These are phyloP conservation scores for Schwanniomyces yamadae DNA, from an alignment of 805 yeast genomes.

Conservation along the genomic window DNA sequence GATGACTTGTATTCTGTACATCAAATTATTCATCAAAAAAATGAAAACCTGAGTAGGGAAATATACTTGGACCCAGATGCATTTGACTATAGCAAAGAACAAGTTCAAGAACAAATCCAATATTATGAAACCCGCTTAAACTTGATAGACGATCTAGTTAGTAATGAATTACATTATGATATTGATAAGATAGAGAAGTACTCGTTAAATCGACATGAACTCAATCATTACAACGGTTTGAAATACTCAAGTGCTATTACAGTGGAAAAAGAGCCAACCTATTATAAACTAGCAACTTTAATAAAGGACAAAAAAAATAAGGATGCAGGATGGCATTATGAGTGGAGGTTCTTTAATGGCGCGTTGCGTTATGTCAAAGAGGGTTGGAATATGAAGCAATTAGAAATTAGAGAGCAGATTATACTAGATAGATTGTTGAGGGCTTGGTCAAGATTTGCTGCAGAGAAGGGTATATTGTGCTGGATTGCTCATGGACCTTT, in stretches of 20 bases:
- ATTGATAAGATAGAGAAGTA: slow-evolving; percentile 9
- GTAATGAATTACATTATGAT: slow-evolving; percentile 11
- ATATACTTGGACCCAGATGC: slow-evolving; percentile 21
- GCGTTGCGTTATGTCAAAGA: slow-evolving; percentile 44
- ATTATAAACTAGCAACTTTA: slow-evolving; percentile 33
- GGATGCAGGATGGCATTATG: slow-evolving; percentile 56
- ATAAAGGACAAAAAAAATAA: slow-evolving; percentile 23
- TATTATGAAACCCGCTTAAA: slow-evolving; percentile 17
- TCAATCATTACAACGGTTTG: slow-evolving; percentile 22
- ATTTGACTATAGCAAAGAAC: slow-evolving; percentile 24
- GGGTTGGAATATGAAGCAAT: slow-evolving; percentile 26
- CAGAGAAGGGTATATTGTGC: slow-evolving; percentile 20
- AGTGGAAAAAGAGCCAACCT: slow-evolving; percentile 29
- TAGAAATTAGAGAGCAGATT: slow-evolving; percentile 19
- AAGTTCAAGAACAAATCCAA: slow-evolving; percentile 24
- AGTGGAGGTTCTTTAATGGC: slow-evolving; percentile 58
- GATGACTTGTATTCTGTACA: slow-evolving; percentile 27
- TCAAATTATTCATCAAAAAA: slow-evolving; percentile 17
- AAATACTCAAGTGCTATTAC: slow-evolving; percentile 13
- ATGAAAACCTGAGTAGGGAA: slow-evolving; percentile 21
- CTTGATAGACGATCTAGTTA: slow-evolving; percentile 11
- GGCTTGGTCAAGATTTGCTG: slow-evolving; percentile 24
- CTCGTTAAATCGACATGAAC: slow-evolving; percentile 17
- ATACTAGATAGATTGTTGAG: slow-evolving; percentile 20
- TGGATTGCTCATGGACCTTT: slow-evolving; percentile 28